These are phyloP conservation scores for Aspergillus nanangensis DNA, from an alignment of 495 filamentous ascomycete species.

Conservation along the genomic window DNA sequence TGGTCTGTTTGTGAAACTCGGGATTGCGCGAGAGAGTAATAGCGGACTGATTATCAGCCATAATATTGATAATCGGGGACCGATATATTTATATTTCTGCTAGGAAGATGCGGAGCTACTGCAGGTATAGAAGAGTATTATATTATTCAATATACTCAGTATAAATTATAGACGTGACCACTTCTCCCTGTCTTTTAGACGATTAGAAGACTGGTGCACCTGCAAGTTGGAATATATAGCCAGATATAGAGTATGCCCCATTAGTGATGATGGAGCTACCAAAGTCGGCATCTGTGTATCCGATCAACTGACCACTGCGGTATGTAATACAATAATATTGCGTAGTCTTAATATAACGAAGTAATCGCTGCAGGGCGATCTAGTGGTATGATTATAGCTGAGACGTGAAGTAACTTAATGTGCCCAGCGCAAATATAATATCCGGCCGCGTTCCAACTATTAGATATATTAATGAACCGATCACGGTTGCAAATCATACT, in stretches of 20 bases:
- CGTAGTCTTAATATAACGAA: background rate
- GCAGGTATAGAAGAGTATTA: constrained; percentile 12
- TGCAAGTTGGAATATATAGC: constrained; percentile 1
- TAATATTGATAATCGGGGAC: constrained; percentile 13
- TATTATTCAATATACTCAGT: constrained; percentile 12
- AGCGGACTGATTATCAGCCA: constrained; percentile 14
- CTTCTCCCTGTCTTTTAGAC: constrained; percentile 12
- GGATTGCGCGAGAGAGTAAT: constrained; percentile 9
- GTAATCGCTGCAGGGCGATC: background rate
- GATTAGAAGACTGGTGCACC: background rate
- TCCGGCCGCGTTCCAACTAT: constrained; percentile 1
- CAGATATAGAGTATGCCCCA: background rate
- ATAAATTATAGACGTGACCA: constrained; percentile 13
- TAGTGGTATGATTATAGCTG: background rate
- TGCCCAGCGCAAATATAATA: background rate
- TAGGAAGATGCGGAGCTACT: constrained; percentile 12
- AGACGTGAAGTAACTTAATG: background rate
- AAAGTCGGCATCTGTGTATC: constrained; percentile 1
- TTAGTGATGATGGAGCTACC: background rate
- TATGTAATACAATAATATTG: background rate
- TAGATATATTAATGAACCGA: constrained; percentile 2
- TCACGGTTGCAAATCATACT: background rate
- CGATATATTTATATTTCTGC: constrained; percentile 8
- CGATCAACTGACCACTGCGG: background rate
- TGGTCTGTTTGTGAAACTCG: constrained; percentile 16